Evolutionary conservation across 2,329 filamentous ascomycete species (phyloP), one percentile per base, ranked within the genome.

Genomic region (Xylariaceae sp.): DNA sequence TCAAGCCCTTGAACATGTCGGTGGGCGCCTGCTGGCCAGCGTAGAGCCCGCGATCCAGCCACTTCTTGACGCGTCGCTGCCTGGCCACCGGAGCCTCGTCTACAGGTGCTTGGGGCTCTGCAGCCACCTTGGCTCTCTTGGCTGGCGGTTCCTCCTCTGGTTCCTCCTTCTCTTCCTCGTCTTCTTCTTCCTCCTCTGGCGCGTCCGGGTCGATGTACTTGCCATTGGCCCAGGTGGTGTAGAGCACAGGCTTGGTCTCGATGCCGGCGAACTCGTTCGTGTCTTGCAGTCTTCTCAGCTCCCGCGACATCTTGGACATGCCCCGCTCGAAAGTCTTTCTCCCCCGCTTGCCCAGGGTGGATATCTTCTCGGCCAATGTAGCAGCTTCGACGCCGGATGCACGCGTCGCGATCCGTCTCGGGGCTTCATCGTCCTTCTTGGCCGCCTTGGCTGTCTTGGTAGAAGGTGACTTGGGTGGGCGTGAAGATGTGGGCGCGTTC

Each of bases 1-100:
- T 68, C n/a, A 77, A 58, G 4, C 70, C 67, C 45, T 67, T 63
- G 29, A 55, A 55, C 6, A 64, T 52, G 36, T 75, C 68, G 5
- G 52, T 43, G 1, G 72, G 70, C 5, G 60, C 61, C 19, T 79
- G 69, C 56, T 95, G 90, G 18, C 92, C 92, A 1, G 86, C 80
- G 52, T 93, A 96, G 11, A 96, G 68, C 8, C 90, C 92, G 55
- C 88, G 84, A 33, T 71, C 68, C 34, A 93, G 67, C 74, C 84
- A 96, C 45, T 78, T 79, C 65, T 94, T 94, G 32, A 67, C 61
- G 23, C 65, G 68, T 36, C 70, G 63, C 43, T 63, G 59, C 41
- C 59, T 64, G 17, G 57, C 49, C 10, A 43, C 45, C 9, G 58
- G 52, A 5, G 56, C 47, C 16, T 60, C 57, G 47, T 70, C 49